phyloP scores from a whole-genome alignment of 202 grass and related monocot genomes.

The Schoenoplectus tabernaemontani region DNA sequence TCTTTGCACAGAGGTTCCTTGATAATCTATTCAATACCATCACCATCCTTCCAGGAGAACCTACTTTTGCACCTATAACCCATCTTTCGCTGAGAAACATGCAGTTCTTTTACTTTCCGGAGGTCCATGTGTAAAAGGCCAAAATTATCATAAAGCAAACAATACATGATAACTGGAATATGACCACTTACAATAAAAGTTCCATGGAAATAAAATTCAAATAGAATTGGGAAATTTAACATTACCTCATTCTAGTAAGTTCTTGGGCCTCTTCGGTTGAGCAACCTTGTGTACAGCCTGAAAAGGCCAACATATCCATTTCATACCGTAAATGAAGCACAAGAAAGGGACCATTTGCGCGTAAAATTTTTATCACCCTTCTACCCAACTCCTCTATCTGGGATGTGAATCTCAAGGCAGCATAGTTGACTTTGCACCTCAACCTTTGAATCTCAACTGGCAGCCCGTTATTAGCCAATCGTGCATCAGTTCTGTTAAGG shows the following conservation, averaged over 20 bases:
- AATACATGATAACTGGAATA: background rate
- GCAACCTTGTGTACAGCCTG: conserved; percentile 88
- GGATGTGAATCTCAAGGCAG: conserved; percentile 75
- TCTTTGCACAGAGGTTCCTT: background rate
- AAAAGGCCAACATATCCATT: conserved; percentile 99
- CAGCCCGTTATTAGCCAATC: conserved; percentile 82
- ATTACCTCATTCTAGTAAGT: conserved; percentile 89
- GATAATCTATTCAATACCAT: background rate
- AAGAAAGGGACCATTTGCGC: conserved; percentile 64
- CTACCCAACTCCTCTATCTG: conserved; percentile 82
- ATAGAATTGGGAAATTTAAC: background rate
- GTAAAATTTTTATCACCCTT: conserved; percentile 57
- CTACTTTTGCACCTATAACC: background rate
- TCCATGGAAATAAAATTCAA: background rate
- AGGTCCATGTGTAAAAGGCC: background rate
- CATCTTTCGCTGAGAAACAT: background rate
- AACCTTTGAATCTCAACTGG: conserved; percentile 75
- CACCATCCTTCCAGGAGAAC: background rate
- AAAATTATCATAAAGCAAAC: background rate
- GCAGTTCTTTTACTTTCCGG: background rate
- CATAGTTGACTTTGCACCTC: conserved; percentile 74
- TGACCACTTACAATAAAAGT: background rate
- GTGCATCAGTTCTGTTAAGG: conserved; percentile 80
- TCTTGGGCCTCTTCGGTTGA: conserved; percentile 60
- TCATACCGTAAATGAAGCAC: conserved; percentile 95